phyloP scores from a whole-genome alignment of 768 basidiomycete species.

The Hericium rajendrae region DNA sequence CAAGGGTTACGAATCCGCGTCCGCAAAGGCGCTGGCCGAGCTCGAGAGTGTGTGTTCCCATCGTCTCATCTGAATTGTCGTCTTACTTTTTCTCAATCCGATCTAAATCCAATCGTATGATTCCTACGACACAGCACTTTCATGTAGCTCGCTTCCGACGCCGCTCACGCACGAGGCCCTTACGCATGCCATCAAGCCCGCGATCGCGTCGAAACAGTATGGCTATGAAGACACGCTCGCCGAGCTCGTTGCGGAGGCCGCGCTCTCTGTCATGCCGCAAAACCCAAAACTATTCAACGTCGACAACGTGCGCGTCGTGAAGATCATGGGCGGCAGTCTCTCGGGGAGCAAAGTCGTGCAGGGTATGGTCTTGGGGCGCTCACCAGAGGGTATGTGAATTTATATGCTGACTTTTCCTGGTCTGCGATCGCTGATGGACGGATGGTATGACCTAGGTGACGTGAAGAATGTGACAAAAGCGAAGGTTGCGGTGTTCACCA shows the following conservation, averaged over 20 bases:
- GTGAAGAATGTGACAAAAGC: constrained; percentile 76
- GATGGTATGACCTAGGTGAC: constrained; percentile 37
- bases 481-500: constrained; percentile 95
- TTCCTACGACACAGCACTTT: constrained; percentile 40
- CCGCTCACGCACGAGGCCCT: constrained; percentile 67
- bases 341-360: constrained; percentile 78
- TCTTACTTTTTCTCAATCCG: neutral
- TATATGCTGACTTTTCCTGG: neutral
- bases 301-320: constrained; percentile 96
- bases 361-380: constrained; percentile 97
- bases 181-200: constrained; percentile 70
- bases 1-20: constrained; percentile 90
- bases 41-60: constrained; percentile 65
- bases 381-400: constrained; percentile 69
- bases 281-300: constrained; percentile 93
- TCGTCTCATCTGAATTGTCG: too few species aligned
- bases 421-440: neutral
- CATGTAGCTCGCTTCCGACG: constrained; percentile 56
- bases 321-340: constrained; percentile 95
- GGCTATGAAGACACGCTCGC: constrained; percentile 82
- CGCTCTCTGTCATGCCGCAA: constrained; percentile 81
- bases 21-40: constrained; percentile 72
- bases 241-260: constrained; percentile 84
- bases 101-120: constrained; percentile 1
- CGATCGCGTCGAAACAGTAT: constrained; percentile 96